Percentiles rank a stretch among this genome's conserved stretches.
Conservation (phyloP, 495 filamentous ascomycete genomes). For the Penicillium samsonianum region DNA sequence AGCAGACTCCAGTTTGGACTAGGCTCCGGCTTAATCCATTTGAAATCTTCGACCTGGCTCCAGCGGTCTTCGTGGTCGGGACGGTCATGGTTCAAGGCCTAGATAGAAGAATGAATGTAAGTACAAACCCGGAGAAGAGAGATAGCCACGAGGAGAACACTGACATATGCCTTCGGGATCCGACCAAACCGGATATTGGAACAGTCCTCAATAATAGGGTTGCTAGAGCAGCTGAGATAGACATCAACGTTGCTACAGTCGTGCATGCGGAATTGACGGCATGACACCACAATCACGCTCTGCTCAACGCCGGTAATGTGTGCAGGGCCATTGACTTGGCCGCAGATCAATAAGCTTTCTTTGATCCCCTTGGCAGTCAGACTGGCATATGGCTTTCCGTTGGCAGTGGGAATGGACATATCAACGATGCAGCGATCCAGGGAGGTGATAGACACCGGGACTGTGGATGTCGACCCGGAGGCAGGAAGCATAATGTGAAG, state of each 20-base stretch:
- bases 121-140: not conserved
- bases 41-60: conserved; percentile 94
- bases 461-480: conserved; percentile 63
- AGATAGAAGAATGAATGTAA: not conserved
- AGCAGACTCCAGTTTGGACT: conserved; percentile 89
- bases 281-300: conserved; percentile 72
- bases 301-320: conserved; percentile 77
- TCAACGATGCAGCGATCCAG: conserved; percentile 74
- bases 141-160: conserved; percentile 25
- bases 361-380: conserved; percentile 70
- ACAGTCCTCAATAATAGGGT: conserved; percentile 94
- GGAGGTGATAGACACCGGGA: conserved; percentile 72
- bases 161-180: conserved; percentile 67
- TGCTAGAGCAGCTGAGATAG: conserved; percentile 77
- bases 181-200: conserved; percentile 74
- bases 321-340: conserved; percentile 72
- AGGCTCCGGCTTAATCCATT: conserved; percentile 84
- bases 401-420: conserved; percentile 66
- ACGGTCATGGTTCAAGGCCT: conserved; percentile 44
- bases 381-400: conserved; percentile 68
- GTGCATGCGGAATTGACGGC: conserved; percentile 89
- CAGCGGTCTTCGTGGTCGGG: conserved; percentile 62
- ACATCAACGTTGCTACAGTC: conserved; percentile 75
- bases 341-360: conserved; percentile 70
- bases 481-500: conserved; percentile 70